Evolutionary conservation across 2,329 filamentous ascomycete genomes (phyloP).

Genomic region (Phaeosphaeriaceae sp.): DNA sequence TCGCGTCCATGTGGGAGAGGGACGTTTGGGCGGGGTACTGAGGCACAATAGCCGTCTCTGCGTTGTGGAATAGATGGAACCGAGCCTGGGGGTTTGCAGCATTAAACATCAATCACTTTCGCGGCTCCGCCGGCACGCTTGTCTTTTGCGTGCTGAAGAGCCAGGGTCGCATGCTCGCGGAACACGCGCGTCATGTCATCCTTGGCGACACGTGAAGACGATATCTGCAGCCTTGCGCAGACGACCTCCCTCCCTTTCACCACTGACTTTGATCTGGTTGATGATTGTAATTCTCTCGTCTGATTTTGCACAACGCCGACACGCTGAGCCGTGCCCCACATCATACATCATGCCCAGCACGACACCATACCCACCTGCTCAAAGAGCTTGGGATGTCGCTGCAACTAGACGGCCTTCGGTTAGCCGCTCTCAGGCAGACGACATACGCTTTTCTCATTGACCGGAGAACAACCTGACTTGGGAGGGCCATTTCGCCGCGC

Average conservation of each 20-base stretch:
- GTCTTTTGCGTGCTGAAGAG: background rate
- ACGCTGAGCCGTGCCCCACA: background rate
- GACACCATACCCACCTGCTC: background rate
- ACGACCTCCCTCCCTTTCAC: background rate
- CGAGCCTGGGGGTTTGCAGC: constrained; percentile 10
- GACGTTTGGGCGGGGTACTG: constrained; percentile 16
- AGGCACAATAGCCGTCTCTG: constrained; percentile 18
- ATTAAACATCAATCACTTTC: constrained; percentile 14
- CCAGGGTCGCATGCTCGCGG: constrained; percentile 1
- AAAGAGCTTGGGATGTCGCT: background rate
- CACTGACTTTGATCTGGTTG: background rate
- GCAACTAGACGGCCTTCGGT: background rate
- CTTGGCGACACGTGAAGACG: background rate
- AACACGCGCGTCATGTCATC: constrained; percentile 9
- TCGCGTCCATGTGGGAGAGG: constrained; percentile 20
- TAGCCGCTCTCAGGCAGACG: background rate
- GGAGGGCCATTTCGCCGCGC: background rate
- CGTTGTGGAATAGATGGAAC: constrained; percentile 15
- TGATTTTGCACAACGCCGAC: background rate
- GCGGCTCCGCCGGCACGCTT: constrained; percentile 27
- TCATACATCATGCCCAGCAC: background rate
- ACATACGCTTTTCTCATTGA: background rate
- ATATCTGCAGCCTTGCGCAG: background rate
- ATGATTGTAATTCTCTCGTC: background rate
- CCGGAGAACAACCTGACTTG: background rate